Conservation (phyloP, 2,329 filamentous ascomycete species). For the Teratosphaeria nubilosa region DNA sequence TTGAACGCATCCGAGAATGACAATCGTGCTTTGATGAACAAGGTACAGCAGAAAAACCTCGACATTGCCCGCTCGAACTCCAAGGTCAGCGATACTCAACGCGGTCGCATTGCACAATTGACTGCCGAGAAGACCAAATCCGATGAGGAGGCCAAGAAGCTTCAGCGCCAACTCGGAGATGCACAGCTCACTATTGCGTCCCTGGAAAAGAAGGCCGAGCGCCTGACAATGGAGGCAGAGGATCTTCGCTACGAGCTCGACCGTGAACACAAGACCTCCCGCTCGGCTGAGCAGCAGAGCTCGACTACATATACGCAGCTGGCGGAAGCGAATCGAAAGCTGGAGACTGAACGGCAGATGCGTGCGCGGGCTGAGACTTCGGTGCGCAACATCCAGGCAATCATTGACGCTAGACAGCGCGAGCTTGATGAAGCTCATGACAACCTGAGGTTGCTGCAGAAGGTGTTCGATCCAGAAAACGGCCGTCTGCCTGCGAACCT, state of each 20-base stretch:
- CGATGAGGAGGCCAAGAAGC: conserved; percentile 71
- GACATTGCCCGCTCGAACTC: conserved; percentile 89
- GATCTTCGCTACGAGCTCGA: conserved; percentile 88
- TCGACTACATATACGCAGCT: conserved; percentile 73
- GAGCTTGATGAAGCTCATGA: conserved; percentile 72
- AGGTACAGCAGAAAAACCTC: conserved; percentile 91
- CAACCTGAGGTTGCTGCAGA: conserved; percentile 73
- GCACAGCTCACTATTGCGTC: conserved; percentile 72
- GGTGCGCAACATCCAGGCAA: conserved; percentile 66
- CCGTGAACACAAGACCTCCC: conserved; percentile 77
- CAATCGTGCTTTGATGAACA: conserved; percentile 89
- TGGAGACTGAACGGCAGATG: conserved; percentile 83
- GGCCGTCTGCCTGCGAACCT: conserved; percentile 45
- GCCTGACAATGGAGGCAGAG: conserved; percentile 76
- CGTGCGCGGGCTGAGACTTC: conserved; percentile 78
- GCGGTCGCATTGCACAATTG: conserved; percentile 63
- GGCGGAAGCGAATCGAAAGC: conserved; percentile 76
- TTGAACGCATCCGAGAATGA: conserved; percentile 90
- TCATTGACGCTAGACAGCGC: conserved; percentile 67
- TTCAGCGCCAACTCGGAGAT: conserved; percentile 78
- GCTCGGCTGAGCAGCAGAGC: conserved; percentile 80
- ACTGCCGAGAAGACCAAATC: conserved; percentile 73
- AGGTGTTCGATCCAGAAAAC: conserved; percentile 68
- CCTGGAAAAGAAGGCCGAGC: conserved; percentile 89
- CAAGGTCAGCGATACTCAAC: conserved; percentile 71